phyloP scores from a whole-genome alignment of 768 basidiomycete genomes.

The Gloeophyllum trabeum region DNA sequence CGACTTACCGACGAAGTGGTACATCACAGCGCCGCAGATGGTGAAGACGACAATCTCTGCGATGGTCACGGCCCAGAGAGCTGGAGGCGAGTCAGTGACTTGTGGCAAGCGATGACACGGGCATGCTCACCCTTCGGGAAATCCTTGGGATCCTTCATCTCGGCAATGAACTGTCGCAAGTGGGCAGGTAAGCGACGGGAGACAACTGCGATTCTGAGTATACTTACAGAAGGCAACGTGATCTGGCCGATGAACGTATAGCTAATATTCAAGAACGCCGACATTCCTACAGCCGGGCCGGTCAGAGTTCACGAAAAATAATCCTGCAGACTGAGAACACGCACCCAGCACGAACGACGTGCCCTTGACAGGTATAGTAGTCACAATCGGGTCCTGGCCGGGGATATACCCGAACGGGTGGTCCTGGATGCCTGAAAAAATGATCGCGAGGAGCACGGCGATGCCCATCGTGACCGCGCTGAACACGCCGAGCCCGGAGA shows the following conservation, averaged over 20 bases:
- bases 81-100: constrained; percentile 9
- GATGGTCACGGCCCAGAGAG: constrained; percentile 31
- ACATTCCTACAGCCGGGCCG: constrained; percentile 21
- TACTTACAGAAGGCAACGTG: constrained; percentile 29
- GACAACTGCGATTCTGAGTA: constrained; percentile 10
- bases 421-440: constrained; percentile 28
- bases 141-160: constrained; percentile 35
- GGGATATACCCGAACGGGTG: constrained; percentile 29
- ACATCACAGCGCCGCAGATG: constrained; percentile 31
- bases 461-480: constrained; percentile 34
- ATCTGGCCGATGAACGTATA: constrained; percentile 35
- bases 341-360: constrained; percentile 27
- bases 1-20: constrained; percentile 22
- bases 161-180: constrained; percentile 38
- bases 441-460: constrained; percentile 29
- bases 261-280: constrained; percentile 33
- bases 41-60: constrained; percentile 30
- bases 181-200: constrained; percentile 8
- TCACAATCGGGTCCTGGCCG: constrained; percentile 26
- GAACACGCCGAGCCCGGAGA: constrained; percentile 28
- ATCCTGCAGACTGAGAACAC: no score
- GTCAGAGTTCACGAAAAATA: neutral
- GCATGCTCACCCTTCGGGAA: constrained; percentile 26
- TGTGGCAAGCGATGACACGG: neutral
- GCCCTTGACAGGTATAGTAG: constrained; percentile 22